Evolutionary conservation across 305 asterid species (phyloP).

Genomic region (Solanum hybrid): DNA sequence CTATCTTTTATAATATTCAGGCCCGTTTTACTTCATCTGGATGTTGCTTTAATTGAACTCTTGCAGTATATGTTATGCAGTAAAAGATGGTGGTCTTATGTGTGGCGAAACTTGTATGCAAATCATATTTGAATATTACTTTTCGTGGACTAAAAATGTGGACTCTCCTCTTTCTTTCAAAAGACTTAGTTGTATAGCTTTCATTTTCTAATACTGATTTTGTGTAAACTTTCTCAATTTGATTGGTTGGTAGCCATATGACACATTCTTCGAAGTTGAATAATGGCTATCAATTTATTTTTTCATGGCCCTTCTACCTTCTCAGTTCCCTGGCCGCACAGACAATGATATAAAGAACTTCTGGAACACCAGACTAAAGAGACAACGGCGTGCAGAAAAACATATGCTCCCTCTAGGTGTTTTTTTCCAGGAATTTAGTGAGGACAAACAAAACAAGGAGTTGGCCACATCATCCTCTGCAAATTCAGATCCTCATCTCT

Average conservation of each 20-base stretch:
- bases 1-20: background rate
- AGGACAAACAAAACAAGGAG: conserved; percentile 28
- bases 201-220: background rate
- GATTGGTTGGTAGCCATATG: background rate
- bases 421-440: conserved; percentile 20
- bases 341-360: conserved; percentile 68
- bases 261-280: background rate
- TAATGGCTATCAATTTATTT: background rate
- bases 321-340: conserved; percentile 72
- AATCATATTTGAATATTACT: background rate
- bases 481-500: conserved; percentile 19
- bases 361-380: conserved; percentile 65
- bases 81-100: background rate
- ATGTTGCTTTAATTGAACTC: background rate
- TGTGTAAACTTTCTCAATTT: background rate
- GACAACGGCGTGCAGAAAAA: conserved; percentile 49
- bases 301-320: background rate
- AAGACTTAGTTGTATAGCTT: background rate
- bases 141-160: background rate
- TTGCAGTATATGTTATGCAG: background rate
- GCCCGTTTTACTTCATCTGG: background rate
- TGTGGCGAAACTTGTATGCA: background rate
- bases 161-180: background rate
- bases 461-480: conserved; percentile 17
- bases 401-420: conserved; percentile 48